Base-by-base conservation (phyloP, 2,329 filamentous ascomycete species). In the Apiospora hydei region DNA sequence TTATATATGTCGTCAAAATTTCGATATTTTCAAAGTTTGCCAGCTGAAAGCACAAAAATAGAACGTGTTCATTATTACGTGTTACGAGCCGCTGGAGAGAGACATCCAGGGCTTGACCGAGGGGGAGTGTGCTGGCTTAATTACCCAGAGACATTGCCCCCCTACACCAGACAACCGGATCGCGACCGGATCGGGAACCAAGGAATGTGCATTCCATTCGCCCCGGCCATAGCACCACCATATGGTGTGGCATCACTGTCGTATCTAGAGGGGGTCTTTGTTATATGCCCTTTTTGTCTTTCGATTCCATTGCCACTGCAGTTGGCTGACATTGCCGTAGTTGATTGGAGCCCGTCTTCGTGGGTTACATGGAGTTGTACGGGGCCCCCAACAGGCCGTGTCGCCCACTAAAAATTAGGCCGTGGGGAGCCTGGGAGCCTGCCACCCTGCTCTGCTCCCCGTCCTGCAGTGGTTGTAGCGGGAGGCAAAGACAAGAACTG, bases 21-120 rank as follows among this genome's bases (percentile, higher is more conserved):
- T n/a, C 57, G n/a, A 41, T 13, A 41, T 38, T 61, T 1, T 64
- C 30, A n/a, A 41, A 7, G 30, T 64, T 41, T 38, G 30, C 30
- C 41, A 41, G 57, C 34, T 41, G 16, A 64, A 34, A 34, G 34
- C 34, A 18, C 57, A 64, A 64, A 41, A 34, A 64, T 64, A 64
- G 57, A 64, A 64, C 57, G 57, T 64, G 57, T 64, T 64, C 57
- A 64, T 41, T 64, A 24, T 24, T 64, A 64, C 30, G 57, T 64
- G 57, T n/a, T 16, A 64, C 34, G 18, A 24, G 7, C 57, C 21
- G n/a, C 26, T 30, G 26, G 26, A 30, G 18, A 21, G 57, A 64
- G 30, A 64, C 30, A 64, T 14, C 5, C 26, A 21, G 34, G 53
- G 53, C 53, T 64, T 18, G 34, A 4, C 34, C 21, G 34, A 64